Evolutionary conservation across 176 grass and related monocot species (phyloP).

Genomic region (Musa acuminata): DNA sequence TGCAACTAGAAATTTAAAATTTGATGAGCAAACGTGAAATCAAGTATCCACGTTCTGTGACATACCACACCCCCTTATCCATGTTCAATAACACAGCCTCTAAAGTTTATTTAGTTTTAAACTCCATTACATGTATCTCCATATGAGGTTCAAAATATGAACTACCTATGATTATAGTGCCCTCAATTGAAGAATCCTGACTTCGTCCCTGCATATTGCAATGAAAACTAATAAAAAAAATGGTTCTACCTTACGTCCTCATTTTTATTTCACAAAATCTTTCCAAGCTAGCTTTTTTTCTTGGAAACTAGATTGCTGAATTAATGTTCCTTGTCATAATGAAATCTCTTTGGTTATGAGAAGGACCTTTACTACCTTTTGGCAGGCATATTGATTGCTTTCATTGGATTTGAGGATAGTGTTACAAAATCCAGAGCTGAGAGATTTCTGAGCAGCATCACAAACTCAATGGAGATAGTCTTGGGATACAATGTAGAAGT

Average conservation of each 20-base stretch:
- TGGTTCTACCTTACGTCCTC: not conserved
- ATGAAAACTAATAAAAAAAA: too few relatives aligned
- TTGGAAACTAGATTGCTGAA: conserved; percentile 2
- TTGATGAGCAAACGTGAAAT: too few relatives aligned
- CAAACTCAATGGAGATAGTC: conserved; percentile 68
- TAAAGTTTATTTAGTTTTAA: too few relatives aligned
- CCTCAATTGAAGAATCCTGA: too few relatives aligned
- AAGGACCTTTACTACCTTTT: conserved; percentile 15
- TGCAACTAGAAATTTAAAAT: too few relatives aligned
- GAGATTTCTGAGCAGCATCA: conserved; percentile 79
- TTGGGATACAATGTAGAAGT: conserved; percentile 55
- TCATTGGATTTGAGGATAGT: conserved; percentile 55
- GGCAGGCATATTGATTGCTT: conserved; percentile 45
- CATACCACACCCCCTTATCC: too few relatives aligned
- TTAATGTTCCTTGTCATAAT: not conserved
- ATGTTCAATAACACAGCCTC: too few relatives aligned
- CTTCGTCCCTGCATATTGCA: too few relatives aligned
- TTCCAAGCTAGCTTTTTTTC: not conserved
- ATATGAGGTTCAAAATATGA: too few relatives aligned
- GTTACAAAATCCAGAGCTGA: conserved; percentile 54
- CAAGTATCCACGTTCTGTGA: too few relatives aligned
- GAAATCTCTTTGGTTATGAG: not conserved
- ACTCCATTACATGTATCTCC: too few relatives aligned
- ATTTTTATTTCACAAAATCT: not conserved
- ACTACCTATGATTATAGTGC: too few relatives aligned